Evolutionary conservation across 495 filamentous ascomycete genomes (phyloP).

Genomic region (Cercophora newfieldiana): DNA sequence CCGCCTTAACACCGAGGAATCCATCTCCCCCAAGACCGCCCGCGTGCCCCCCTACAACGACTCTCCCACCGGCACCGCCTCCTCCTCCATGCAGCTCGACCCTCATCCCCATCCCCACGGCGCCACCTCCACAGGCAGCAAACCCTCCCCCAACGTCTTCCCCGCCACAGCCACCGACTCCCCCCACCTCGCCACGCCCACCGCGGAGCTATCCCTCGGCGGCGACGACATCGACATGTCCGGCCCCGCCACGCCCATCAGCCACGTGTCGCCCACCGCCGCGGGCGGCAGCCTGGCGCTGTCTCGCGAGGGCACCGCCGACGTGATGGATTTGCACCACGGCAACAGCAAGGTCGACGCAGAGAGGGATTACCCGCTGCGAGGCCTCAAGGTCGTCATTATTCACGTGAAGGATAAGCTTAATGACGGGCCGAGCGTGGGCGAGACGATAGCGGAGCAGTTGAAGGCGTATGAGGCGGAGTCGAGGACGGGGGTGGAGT

Average conservation of each 20-base stretch:
- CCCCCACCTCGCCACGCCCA: constrained; percentile 38
- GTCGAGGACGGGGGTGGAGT: constrained; percentile 72
- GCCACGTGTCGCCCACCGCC: constrained; percentile 4
- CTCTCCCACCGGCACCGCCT: not conserved
- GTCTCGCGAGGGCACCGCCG: constrained; percentile 4
- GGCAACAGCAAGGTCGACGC: not conserved
- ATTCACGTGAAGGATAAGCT: constrained; percentile 82
- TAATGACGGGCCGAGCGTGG: constrained; percentile 58
- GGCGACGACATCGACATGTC: constrained; percentile 35
- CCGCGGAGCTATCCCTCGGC: constrained; percentile 37
- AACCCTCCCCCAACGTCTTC: not conserved
- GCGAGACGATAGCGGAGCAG: constrained; percentile 66
- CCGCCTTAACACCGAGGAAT: not conserved
- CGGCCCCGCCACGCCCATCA: not conserved
- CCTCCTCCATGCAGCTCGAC: not conserved
- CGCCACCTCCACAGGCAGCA: not conserved
- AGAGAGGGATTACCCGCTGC: constrained; percentile 29
- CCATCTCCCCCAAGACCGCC: not conserved
- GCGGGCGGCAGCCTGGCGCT: constrained; percentile 17
- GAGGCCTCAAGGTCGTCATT: constrained; percentile 65
- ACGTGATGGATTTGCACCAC: not conserved
- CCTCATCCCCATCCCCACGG: not conserved
- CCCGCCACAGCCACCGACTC: no score
- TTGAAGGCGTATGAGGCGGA: constrained; percentile 60
- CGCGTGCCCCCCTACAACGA: not conserved